Evolutionary conservation across 1,139 yeast genomes (phyloP).

Genomic region (Pneumocystis murina): DNA sequence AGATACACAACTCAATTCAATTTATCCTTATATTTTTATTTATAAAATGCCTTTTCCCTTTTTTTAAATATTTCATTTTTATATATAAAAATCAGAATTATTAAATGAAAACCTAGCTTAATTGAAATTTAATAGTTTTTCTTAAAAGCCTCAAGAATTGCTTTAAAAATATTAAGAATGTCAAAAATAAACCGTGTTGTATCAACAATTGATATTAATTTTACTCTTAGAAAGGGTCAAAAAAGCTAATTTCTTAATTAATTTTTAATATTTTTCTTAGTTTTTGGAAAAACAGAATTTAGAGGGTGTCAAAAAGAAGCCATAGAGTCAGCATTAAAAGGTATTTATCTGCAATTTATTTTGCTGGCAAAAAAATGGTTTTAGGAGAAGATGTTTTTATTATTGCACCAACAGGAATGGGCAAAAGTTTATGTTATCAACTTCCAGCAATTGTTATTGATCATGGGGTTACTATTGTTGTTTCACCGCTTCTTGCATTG

Average conservation of each 20-base stretch:
- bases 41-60: too few species aligned
- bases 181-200: background rate
- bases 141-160: too few species aligned
- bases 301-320: constrained; percentile 66
- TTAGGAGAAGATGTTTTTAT: constrained; percentile 59
- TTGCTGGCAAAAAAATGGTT: background rate
- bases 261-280: background rate
- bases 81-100: too few species aligned
- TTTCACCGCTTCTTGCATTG: constrained; percentile 74
- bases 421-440: constrained; percentile 78
- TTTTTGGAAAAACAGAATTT: constrained; percentile 28
- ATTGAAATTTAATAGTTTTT: too few species aligned
- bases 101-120: too few species aligned
- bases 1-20: too few species aligned
- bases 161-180: background rate
- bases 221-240: constrained; percentile 11
- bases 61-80: too few species aligned
- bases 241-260: background rate
- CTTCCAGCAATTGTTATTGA: constrained; percentile 54
- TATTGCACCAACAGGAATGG: constrained; percentile 88
- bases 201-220: constrained; percentile 10
- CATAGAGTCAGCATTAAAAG: constrained; percentile 48
- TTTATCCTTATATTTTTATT: background rate
- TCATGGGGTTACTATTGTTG: constrained; percentile 61
- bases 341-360: background rate